These are phyloP conservation scores for Glycine soja DNA, from an alignment of 306 rosid species.

Conservation along the genomic window DNA sequence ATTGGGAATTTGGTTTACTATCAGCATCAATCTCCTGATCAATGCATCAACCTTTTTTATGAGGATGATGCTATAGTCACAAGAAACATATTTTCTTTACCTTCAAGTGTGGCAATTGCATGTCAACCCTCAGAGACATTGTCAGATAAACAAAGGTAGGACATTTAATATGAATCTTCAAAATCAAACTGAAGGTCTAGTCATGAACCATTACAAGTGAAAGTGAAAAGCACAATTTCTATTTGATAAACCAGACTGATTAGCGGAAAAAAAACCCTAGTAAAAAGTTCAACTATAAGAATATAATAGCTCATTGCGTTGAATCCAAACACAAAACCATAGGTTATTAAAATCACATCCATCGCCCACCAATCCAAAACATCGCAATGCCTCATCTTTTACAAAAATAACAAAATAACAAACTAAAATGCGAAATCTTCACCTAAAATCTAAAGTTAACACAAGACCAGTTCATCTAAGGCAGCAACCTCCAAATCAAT, in stretches of 20 bases:
- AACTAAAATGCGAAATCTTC: neutral
- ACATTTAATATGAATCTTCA: conserved; percentile 15
- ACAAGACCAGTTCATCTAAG: neutral
- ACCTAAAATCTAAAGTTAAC: neutral
- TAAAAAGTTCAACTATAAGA: neutral
- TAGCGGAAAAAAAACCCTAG: neutral
- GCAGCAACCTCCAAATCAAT: conserved; percentile 6
- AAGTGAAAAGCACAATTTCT: neutral
- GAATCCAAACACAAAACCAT: neutral
- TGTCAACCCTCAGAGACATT: neutral
- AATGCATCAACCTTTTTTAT: neutral
- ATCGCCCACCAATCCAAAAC: neutral
- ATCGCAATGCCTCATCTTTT: neutral
- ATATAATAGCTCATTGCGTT: neutral
- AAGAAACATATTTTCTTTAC: neutral
- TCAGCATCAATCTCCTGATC: neutral
- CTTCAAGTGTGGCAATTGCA: conserved; percentile 7
- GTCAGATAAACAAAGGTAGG: neutral
- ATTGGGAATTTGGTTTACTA: neutral
- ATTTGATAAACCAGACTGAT: neutral
- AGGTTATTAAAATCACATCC: conserved; percentile 6
- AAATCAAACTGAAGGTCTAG: too few relatives aligned
- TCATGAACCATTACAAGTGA: neutral
- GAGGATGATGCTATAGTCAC: neutral
- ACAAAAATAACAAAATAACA: conserved; percentile 22